phyloP scores from a whole-genome alignment of 495 filamentous ascomycete species.

The Daldinia vernicosa region DNA sequence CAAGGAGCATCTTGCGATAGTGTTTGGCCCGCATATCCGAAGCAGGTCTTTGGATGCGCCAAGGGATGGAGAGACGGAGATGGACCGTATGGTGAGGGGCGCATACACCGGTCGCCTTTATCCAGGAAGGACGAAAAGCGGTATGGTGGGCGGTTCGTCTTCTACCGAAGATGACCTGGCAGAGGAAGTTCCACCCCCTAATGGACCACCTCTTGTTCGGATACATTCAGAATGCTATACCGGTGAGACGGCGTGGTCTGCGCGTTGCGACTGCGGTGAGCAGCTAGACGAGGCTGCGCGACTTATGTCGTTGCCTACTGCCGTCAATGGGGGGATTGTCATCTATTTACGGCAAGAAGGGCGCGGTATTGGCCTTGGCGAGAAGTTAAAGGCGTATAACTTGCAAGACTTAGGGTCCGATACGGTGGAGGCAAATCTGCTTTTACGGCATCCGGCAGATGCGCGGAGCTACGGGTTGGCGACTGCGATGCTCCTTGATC shows the following conservation, averaged over 20 bases:
- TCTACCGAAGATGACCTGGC: conserved; percentile 25
- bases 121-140: conserved; percentile 81
- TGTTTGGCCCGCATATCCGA: conserved; percentile 87
- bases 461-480: conserved; percentile 93
- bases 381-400: conserved; percentile 98
- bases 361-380: conserved; percentile 89
- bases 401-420: conserved; percentile 94
- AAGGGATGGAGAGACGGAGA: conserved; percentile 88
- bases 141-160: conserved; percentile 46
- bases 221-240: conserved; percentile 99
- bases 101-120: conserved; percentile 89
- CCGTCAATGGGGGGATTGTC: conserved; percentile 82
- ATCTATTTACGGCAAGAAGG: conserved; percentile 97
- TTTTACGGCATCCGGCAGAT: conserved; percentile 92
- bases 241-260: conserved; percentile 97
- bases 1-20: conserved; percentile 98
- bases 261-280: conserved; percentile 96
- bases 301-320: conserved; percentile 82
- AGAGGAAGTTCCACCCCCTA: conserved; percentile 4
- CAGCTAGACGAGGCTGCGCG: conserved; percentile 96
- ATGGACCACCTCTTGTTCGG: conserved; percentile 73
- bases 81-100: conserved; percentile 94
- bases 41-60: conserved; percentile 80
- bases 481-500: conserved; percentile 90
- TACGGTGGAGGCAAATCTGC: conserved; percentile 93